Evolutionary conservation across 352 stramenopile genomes (phyloP).

Genomic region (Blastocystis hominis): DNA sequence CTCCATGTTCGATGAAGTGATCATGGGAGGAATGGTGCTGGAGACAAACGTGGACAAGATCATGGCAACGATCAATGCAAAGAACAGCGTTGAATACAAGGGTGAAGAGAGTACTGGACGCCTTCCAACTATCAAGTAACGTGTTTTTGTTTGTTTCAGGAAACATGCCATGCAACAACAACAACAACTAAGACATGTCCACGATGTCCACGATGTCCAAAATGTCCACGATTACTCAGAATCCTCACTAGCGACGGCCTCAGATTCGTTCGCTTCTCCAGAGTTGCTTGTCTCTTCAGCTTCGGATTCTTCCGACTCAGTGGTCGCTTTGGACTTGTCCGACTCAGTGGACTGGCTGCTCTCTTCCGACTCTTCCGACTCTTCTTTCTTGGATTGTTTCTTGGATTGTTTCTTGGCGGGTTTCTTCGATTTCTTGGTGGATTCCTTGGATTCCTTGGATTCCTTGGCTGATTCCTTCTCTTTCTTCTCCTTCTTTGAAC

Average conservation of each 20-base stretch:
- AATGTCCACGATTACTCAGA: neutral
- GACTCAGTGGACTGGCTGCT: neutral
- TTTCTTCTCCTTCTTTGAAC: neutral
- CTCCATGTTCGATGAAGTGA: slow-evolving; percentile 50
- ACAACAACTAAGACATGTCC: too few relatives aligned
- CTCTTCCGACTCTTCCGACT: neutral
- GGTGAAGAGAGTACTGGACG: slow-evolving; percentile 22
- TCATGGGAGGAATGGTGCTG: slow-evolving; percentile 48
- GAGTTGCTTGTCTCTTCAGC: neutral
- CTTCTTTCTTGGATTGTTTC: neutral
- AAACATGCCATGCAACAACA: too few relatives aligned
- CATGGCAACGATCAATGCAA: slow-evolving; percentile 49
- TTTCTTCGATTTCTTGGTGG: neutral
- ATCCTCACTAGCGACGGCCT: neutral
- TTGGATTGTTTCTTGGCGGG: neutral
- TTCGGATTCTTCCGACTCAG: neutral
- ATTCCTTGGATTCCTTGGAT: neutral
- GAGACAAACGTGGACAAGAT: slow-evolving; percentile 53
- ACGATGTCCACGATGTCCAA: neutral
- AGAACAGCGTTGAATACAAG: slow-evolving; percentile 46
- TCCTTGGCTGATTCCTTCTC: neutral
- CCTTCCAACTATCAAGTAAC: slow-evolving; percentile 22
- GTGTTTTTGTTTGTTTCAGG: neutral
- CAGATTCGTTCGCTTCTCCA: too few relatives aligned
- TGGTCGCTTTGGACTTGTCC: neutral